Percentiles rank a stretch among this genome's conserved stretches.
phyloP scores from a whole-genome alignment of 768 basidiomycete genomes.

The Suillus lakei region DNA sequence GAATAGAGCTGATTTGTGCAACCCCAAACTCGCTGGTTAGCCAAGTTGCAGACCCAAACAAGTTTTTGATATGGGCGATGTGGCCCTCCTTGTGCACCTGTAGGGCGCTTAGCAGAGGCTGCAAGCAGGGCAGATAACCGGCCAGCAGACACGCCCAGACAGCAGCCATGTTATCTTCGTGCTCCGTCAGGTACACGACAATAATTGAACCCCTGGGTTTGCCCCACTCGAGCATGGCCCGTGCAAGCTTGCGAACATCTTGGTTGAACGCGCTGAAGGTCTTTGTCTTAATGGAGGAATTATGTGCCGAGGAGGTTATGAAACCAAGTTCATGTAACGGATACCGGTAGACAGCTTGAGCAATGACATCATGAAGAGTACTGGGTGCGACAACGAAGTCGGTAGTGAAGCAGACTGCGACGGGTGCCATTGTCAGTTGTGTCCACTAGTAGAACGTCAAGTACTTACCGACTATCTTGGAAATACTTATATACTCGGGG shows the following conservation, averaged over 20 bases:
- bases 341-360: conserved; percentile 24
- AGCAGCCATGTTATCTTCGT: conserved; percentile 38
- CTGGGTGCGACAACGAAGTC: conserved; percentile 7
- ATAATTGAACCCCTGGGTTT: conserved; percentile 30
- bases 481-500: too few species aligned
- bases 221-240: conserved; percentile 23
- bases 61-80: conserved; percentile 31
- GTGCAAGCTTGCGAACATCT: conserved; percentile 22
- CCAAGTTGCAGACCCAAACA: conserved; percentile 35
- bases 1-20: conserved; percentile 27
- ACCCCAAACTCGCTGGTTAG: conserved; percentile 32
- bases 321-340: conserved; percentile 31
- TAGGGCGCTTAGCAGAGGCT: conserved; percentile 36
- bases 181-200: conserved; percentile 35
- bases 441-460: too few species aligned
- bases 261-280: conserved; percentile 25
- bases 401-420: conserved; percentile 17
- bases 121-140: conserved; percentile 35
- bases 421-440: conserved; percentile 16
- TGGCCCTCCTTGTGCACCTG: conserved; percentile 34
- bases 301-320: conserved; percentile 31
- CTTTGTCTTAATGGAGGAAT: conserved; percentile 32
- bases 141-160: conserved; percentile 37
- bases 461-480: too few species aligned
- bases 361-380: conserved; percentile 28